Base-by-base conservation (phyloP, 1,139 yeast genomes). In the Taphrina pruni region DNA sequence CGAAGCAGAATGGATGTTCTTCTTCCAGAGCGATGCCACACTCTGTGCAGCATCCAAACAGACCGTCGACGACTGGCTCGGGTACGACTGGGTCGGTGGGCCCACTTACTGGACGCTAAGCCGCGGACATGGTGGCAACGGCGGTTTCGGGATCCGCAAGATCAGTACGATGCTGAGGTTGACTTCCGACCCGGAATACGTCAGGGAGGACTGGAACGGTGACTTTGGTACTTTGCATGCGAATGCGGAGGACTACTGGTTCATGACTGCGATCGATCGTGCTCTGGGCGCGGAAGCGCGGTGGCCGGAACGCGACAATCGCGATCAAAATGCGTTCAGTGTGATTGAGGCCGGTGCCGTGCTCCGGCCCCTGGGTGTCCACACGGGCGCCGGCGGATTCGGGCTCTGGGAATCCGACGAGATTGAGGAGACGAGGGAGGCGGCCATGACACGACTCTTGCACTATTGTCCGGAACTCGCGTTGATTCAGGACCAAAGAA, bases 1-100 rank as follows among this genome's bases (percentile, higher is more conserved):
- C 11, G 45, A 32, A n/a, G 67, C 61, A 12, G 67, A 64, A 26
- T 64, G 67, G 67, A 54, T 64, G 61, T 50, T 64, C 67, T 55
- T 55, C 46, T 64, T 64, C 32, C 67, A 64, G 61, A 35, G 14
- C 35, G 67, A 64, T 55, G 41, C 67, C 9, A 35, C 43, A 6
- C 54, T 64, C 11, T 64, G 67, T 46, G 20, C 61, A 8, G 55
- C 61, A 45, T 55, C 61, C 12, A 61, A 64, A 61, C 60, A 55
- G 55, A 55, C 55, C 11, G 43, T 55, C 12, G 67, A 64, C 21
- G 67, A 64, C 20, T 64, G 67, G 67, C 55, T 64, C 21, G 67
- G 67, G 45, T 64, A 55, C n/a, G 67, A 54, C 39, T 64, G 52
- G 60, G 61, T 64, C 14, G 67, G 67, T n/a, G 36, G 60, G 11